Evolutionary conservation across 140 eudicot species (phyloP).

Genomic region (Flaveria floridana): DNA sequence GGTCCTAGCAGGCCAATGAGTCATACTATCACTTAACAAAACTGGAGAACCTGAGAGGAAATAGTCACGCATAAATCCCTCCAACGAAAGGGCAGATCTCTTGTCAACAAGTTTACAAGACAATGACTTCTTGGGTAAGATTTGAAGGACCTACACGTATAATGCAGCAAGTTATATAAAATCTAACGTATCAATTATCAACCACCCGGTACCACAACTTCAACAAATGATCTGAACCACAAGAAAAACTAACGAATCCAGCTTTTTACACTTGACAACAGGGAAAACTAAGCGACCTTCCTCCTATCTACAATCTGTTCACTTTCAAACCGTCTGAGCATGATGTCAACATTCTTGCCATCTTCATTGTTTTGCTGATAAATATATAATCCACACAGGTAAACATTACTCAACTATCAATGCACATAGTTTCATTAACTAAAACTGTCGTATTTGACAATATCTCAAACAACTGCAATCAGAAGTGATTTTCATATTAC

Average conservation of each 20-base stretch:
- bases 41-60: slow-evolving; percentile 78
- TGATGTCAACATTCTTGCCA: slow-evolving; percentile 46
- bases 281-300: slow-evolving; percentile 40
- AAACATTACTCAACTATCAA: slow-evolving; percentile 37
- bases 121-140: slow-evolving; percentile 69
- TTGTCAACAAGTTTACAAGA: slow-evolving; percentile 59
- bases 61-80: slow-evolving; percentile 81
- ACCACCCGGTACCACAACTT: slow-evolving; percentile 35
- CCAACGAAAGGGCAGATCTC: slow-evolving; percentile 70
- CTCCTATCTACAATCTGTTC: slow-evolving; percentile 44
- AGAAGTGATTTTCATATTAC: background rate
- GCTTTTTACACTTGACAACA: slow-evolving; percentile 42
- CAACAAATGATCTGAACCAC: slow-evolving; percentile 35
- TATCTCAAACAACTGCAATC: slow-evolving; percentile 17
- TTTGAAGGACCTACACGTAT: slow-evolving; percentile 48
- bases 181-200: slow-evolving; percentile 1
- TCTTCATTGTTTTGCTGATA: slow-evolving; percentile 51
- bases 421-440: slow-evolving; percentile 29
- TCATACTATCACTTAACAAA: slow-evolving; percentile 75
- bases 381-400: slow-evolving; percentile 44
- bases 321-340: slow-evolving; percentile 50
- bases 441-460: slow-evolving; percentile 16
- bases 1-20: slow-evolving; percentile 89
- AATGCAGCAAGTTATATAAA: slow-evolving; percentile 22
- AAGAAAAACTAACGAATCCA: slow-evolving; percentile 38